Evolutionary conservation across 495 filamentous ascomycete genomes (phyloP).

Genomic region (Alectoria sarmentosa): DNA sequence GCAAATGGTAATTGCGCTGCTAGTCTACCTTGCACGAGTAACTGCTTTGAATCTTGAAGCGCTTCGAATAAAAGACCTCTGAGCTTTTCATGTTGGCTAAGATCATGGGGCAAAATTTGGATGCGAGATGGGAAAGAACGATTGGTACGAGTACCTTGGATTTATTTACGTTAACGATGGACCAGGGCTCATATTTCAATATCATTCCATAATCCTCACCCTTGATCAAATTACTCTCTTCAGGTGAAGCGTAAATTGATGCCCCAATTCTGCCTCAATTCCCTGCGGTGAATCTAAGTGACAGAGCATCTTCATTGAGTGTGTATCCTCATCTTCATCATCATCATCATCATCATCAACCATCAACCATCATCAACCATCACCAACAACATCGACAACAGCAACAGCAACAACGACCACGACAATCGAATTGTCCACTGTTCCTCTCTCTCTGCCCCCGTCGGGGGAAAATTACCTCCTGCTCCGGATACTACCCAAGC

Average conservation of each 20-base stretch:
- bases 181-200: no score
- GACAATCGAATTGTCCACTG: neutral
- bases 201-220: neutral
- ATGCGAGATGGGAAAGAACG: neutral
- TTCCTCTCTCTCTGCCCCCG: no score
- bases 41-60: neutral
- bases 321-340: neutral
- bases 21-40: neutral
- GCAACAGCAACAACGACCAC: neutral
- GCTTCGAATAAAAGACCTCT: neutral
- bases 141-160: neutral
- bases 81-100: neutral
- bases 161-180: neutral
- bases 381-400: no score
- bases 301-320: neutral
- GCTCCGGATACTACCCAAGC: no score
- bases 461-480: neutral
- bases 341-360: neutral
- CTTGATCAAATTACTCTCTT: neutral
- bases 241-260: no score
- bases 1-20: neutral
- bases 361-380: neutral
- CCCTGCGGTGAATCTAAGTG: neutral
- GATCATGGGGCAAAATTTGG: neutral
- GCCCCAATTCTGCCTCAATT: neutral